Base-by-base conservation (phyloP, 2,329 filamentous ascomycete genomes). In the Fusarium sp. region DNA sequence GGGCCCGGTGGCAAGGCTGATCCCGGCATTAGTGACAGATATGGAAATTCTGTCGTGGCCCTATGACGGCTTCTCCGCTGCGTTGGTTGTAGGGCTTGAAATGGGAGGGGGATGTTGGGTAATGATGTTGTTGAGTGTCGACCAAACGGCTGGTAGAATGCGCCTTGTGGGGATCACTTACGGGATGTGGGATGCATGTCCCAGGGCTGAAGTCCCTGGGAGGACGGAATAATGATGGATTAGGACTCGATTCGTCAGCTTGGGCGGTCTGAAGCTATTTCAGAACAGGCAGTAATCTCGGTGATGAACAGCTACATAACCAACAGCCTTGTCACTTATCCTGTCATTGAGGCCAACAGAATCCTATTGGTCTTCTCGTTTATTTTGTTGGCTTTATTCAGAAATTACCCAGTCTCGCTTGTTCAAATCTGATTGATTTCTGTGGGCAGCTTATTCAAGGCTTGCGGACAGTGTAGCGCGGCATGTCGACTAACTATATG, bases 11-110 rank as follows among this genome's bases (percentile, higher is more conserved):
- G 39, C n/a, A 30, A 32, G 57, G 23, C 57, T 43, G 7, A 39
- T 60, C 37, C 57, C n/a, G 39, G 57, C 48, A 5, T 61, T 39
- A 3, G 66, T 72, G 4, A 74, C 60, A 1, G 70, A 74, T 13
- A 32, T 11, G 50, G 50, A 14, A 2, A 54, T 32, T 32, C 30
- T 32, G 18, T 54, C 50, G 18, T 54, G 10, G 50, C 7, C 50
- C 27, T 52, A 18, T 11, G 48, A 20, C 48, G 48, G 2, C 48
- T 52, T 32, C 48, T 52, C 48, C 50, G 50, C 27, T 7, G 6
- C 8, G 10, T 32, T 32, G 27, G 25, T n/a, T 32, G 50, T 54
- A 54, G 27, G 18, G 50, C 50, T 30, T 20, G 50, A 54, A 32
- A 54, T 54, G 11, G 27, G 6, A 54, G 50, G 50, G 50, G 18